These are phyloP conservation scores for Chlorella sp. DNA, from an alignment of 139 green algal genomes.

Conservation along the genomic window DNA sequence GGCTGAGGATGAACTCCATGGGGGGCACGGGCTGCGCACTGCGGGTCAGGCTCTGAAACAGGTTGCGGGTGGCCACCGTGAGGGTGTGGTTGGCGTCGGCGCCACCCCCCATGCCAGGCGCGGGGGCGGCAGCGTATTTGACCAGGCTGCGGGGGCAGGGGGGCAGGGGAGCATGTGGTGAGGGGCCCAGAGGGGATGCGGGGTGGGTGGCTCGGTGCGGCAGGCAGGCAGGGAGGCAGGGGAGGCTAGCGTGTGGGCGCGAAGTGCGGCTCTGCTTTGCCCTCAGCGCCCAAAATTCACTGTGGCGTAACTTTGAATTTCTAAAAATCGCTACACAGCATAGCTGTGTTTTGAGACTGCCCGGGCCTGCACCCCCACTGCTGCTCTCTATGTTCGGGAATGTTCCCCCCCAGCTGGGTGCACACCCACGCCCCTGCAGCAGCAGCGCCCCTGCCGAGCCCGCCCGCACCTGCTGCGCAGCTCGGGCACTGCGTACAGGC, in stretches of 20 bases:
- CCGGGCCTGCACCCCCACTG: neutral
- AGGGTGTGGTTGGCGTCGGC: conserved; percentile 54
- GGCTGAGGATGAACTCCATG: conserved; percentile 81
- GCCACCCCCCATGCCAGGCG: neutral
- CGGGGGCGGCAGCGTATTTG: neutral
- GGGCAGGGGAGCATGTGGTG: neutral
- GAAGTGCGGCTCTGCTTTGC: neutral
- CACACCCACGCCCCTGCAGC: neutral
- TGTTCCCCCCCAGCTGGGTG: neutral
- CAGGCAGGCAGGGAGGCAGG: too few relatives aligned
- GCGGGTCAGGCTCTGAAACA: conserved; percentile 74
- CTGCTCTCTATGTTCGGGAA: too few relatives aligned
- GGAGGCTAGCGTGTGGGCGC: too few relatives aligned
- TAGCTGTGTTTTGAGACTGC: too few relatives aligned
- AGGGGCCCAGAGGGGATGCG: neutral
- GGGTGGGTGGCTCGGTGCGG: too few relatives aligned
- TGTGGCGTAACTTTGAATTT: too few relatives aligned
- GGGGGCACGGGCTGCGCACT: conserved; percentile 78
- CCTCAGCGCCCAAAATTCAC: neutral
- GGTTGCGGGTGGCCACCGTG: conserved; percentile 63
- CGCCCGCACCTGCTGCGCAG: conserved; percentile 53
- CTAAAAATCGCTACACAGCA: too few relatives aligned
- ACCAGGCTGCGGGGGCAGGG: neutral
- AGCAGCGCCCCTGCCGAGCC: neutral
- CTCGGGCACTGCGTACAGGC: conserved; percentile 83